A percentile compares a stretch with the other conserved stretches of the same genome.
These are phyloP conservation scores for Colletotrichum tofieldiae DNA, from an alignment of 2,329 filamentous ascomycete genomes.

Conservation along the genomic window DNA sequence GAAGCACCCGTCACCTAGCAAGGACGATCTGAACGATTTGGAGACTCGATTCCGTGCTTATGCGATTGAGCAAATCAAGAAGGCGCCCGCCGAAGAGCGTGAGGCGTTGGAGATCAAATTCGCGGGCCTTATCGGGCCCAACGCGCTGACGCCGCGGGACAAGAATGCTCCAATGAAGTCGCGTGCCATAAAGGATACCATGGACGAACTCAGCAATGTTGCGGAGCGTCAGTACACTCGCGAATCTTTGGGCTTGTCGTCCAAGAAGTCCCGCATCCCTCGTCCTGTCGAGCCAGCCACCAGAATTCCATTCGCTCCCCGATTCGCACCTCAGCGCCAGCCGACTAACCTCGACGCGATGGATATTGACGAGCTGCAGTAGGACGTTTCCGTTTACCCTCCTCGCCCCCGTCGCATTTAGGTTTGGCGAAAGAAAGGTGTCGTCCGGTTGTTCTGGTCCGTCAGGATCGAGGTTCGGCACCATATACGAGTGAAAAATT, in stretches of 20 bases:
- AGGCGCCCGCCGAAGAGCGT: slow-evolving; percentile 25
- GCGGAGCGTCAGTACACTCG: slow-evolving; percentile 22
- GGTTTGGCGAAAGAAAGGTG: slow-evolving; percentile 7
- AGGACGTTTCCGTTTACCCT: slow-evolving; percentile 39
- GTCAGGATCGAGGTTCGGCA: not conserved
- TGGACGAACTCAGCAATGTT: slow-evolving; percentile 17
- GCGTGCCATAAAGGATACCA: slow-evolving; percentile 12
- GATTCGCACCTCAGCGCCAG: slow-evolving; percentile 48
- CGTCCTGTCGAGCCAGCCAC: slow-evolving; percentile 43
- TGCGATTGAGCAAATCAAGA: slow-evolving; percentile 28
- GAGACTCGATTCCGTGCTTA: slow-evolving; percentile 52
- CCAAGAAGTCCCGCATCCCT: slow-evolving; percentile 44
- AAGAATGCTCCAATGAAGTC: slow-evolving; percentile 49
- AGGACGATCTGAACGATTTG: slow-evolving; percentile 57
- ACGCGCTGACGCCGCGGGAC: slow-evolving; percentile 47
- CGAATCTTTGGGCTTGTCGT: slow-evolving; percentile 14
- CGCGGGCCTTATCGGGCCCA: slow-evolving; percentile 12
- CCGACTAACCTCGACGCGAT: slow-evolving; percentile 46
- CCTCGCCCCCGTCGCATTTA: slow-evolving; percentile 6
- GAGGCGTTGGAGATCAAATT: slow-evolving; percentile 32
- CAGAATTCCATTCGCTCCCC: slow-evolving; percentile 46
- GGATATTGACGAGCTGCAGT: slow-evolving; percentile 56
- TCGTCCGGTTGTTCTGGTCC: not conserved
- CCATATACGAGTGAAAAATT: not conserved
- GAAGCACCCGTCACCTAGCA: slow-evolving; percentile 64